Evolutionary conservation across 805 yeast genomes (phyloP), one percentile per base, ranked within the genome.

Genomic region (Diddensiella transvaalensis): DNA sequence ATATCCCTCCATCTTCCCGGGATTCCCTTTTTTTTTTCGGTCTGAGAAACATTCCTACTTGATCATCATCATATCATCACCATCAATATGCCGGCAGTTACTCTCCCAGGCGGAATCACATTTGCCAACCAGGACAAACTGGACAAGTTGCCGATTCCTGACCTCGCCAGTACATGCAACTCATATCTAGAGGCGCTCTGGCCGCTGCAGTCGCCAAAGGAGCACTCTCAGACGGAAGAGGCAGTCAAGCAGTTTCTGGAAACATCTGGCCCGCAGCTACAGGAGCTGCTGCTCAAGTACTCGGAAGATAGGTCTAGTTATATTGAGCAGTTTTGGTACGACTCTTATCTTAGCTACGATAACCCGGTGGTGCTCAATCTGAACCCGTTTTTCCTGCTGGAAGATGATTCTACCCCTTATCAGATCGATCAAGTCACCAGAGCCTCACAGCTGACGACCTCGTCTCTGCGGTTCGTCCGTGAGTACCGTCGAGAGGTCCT

Each of bases 261-360:
- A 48, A 67, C 76, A 60, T 74, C 67, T 64, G 88, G 74, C 18
- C 79, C 79, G 46, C 71, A 70, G 47, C 75, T 79, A 44, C 95
- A 89, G 61, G 68, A 74, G 22, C 81, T 79, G 56, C 73, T 89
- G 45, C 71, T 82, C 15, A 75, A 75, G 43, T 87, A 84, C 60
- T 68, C 84, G 3, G 73, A 77, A 44, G 69, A 82, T 13, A 71
- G 87, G 53, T 80, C 85, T 43, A 83, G 95, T 1, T 89, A 85
- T 64, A 89, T 89, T 54, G 96, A 89, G 67, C 95, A 89, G 65
- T 89, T 89, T 65, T 89, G 96, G 96, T 89, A 79, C 66, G 96
- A 89, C 63, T 80, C 96, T 1, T 89, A 89, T 65, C 73, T 89
- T 56, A 83, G 83, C 64, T 87, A 85, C 64, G 96, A 89, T 65